A percentile compares a stretch with the other conserved stretches of the same genome.
These are phyloP conservation scores for Trichoderma gamsii DNA, from an alignment of 495 filamentous ascomycete genomes.

Conservation along the genomic window DNA sequence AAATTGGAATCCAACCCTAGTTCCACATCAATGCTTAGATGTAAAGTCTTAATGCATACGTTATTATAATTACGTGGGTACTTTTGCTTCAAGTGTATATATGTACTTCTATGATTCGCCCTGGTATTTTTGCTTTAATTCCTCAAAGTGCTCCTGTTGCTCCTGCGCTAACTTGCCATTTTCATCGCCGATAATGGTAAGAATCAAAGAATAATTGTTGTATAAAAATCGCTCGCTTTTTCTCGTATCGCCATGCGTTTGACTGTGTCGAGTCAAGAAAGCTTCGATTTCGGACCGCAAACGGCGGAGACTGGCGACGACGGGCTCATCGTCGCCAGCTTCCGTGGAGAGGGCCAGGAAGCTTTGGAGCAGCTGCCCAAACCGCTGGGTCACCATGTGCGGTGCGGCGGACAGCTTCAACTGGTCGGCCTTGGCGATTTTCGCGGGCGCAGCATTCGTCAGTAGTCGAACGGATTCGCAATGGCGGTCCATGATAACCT, in stretches of 20 bases:
- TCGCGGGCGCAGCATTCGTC: slow-evolving; percentile 43
- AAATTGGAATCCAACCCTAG: not conserved
- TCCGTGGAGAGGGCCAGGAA: slow-evolving; percentile 77
- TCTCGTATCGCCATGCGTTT: slow-evolving; percentile 64
- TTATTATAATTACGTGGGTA: not conserved
- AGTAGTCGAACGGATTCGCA: slow-evolving; percentile 70
- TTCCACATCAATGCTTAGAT: not conserved
- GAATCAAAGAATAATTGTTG: slow-evolving; percentile 88
- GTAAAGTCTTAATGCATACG: not conserved
- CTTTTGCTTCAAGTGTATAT: not conserved
- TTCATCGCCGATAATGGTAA: slow-evolving; percentile 85
- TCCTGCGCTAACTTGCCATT: slow-evolving; percentile 73
- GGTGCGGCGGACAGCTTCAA: slow-evolving; percentile 74
- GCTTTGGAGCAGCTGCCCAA: slow-evolving; percentile 82
- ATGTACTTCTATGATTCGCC: slow-evolving; percentile 28
- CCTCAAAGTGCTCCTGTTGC: slow-evolving; percentile 63
- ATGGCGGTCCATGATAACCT: slow-evolving; percentile 88
- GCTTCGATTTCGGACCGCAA: slow-evolving; percentile 71
- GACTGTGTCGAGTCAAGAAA: slow-evolving; percentile 60
- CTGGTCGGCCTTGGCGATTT: slow-evolving; percentile 47
- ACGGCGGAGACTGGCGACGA: slow-evolving; percentile 68
- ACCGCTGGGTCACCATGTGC: slow-evolving; percentile 84
- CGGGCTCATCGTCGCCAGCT: slow-evolving; percentile 87
- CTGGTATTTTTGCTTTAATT: slow-evolving; percentile 45
- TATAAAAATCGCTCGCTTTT: slow-evolving; percentile 82